phyloP scores from a whole-genome alignment of 2,329 filamentous ascomycete species.

The Pseudovirgaria hyperparasitica region DNA sequence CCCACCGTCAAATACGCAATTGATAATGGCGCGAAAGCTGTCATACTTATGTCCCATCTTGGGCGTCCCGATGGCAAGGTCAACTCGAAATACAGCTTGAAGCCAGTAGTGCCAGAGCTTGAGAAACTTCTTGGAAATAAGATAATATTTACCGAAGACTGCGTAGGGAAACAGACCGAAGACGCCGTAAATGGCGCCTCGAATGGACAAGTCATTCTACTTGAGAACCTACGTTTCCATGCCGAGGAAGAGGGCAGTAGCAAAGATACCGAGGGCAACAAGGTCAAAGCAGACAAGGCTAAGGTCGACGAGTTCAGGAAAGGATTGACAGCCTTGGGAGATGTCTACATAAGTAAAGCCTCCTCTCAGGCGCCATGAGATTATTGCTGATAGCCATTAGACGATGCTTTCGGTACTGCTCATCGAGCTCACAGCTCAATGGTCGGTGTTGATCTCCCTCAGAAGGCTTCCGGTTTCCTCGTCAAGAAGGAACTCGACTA shows the following conservation, averaged over 20 bases:
- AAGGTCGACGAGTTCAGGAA: conserved; percentile 90
- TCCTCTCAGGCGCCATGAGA: conserved; percentile 1
- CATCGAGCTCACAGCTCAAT: conserved; percentile 99
- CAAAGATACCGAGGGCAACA: conserved; percentile 90
- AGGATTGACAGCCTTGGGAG: conserved; percentile 84
- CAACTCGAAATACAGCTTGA: conserved; percentile 88
- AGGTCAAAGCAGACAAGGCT: conserved; percentile 92
- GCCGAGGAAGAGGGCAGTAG: conserved; percentile 93
- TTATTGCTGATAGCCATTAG: conserved; percentile 33
- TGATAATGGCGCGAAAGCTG: conserved; percentile 80
- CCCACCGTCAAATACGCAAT: conserved; percentile 92
- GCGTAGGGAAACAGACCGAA: conserved; percentile 81
- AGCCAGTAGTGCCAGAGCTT: conserved; percentile 81
- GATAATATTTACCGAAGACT: conserved; percentile 83
- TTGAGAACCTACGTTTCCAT: conserved; percentile 98
- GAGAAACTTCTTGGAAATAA: conserved; percentile 78
- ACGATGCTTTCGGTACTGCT: conserved; percentile 96
- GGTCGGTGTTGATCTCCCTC: conserved; percentile 90
- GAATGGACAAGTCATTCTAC: conserved; percentile 71
- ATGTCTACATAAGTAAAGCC: conserved; percentile 82
- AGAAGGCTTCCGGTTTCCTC: conserved; percentile 95
- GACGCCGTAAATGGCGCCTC: conserved; percentile 73
- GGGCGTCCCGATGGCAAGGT: conserved; percentile 83
- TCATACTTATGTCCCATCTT: conserved; percentile 96
- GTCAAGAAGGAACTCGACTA: conserved; percentile 99